phyloP scores from a whole-genome alignment of 805 yeast genomes.

The Ogataea methanolica region DNA sequence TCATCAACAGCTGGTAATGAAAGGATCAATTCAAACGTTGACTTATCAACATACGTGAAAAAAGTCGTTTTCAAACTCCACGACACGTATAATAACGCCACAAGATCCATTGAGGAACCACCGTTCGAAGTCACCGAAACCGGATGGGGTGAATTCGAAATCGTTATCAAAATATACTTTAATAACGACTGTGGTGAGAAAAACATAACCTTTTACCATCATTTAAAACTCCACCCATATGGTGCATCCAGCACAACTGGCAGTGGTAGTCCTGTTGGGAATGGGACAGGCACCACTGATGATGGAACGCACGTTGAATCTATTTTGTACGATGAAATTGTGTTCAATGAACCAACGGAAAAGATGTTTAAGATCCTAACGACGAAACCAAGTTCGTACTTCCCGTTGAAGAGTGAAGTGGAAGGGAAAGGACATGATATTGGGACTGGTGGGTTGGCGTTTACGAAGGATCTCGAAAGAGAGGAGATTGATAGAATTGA shows the following conservation, averaged over 20 bases:
- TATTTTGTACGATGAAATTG: slow-evolving; percentile 79
- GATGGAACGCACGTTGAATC: slow-evolving; percentile 47
- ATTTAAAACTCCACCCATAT: slow-evolving; percentile 87
- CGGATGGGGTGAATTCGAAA: slow-evolving; percentile 99
- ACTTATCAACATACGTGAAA: slow-evolving; percentile 74
- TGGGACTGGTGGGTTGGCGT: slow-evolving; percentile 12
- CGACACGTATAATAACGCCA: slow-evolving; percentile 85
- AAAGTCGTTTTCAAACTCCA: slow-evolving; percentile 92
- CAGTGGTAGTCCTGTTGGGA: not conserved
- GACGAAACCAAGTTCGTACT: slow-evolving; percentile 52
- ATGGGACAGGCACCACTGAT: slow-evolving; percentile 20
- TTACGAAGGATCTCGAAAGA: slow-evolving; percentile 48
- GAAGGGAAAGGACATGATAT: slow-evolving; percentile 13
- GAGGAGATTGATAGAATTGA: slow-evolving; percentile 60
- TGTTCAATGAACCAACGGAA: slow-evolving; percentile 95
- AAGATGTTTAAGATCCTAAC: slow-evolving; percentile 76
- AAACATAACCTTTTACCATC: slow-evolving; percentile 81
- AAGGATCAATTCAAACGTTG: slow-evolving; percentile 26
- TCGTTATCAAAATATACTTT: slow-evolving; percentile 81
- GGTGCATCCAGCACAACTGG: slow-evolving; percentile 24
- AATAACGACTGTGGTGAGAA: slow-evolving; percentile 86
- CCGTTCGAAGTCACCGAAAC: slow-evolving; percentile 96
- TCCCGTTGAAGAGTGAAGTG: slow-evolving; percentile 30
- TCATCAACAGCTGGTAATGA: not conserved
- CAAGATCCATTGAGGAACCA: slow-evolving; percentile 82